Conservation (phyloP, 2,329 filamentous ascomycete genomes). For the Venturia pyrina region DNA sequence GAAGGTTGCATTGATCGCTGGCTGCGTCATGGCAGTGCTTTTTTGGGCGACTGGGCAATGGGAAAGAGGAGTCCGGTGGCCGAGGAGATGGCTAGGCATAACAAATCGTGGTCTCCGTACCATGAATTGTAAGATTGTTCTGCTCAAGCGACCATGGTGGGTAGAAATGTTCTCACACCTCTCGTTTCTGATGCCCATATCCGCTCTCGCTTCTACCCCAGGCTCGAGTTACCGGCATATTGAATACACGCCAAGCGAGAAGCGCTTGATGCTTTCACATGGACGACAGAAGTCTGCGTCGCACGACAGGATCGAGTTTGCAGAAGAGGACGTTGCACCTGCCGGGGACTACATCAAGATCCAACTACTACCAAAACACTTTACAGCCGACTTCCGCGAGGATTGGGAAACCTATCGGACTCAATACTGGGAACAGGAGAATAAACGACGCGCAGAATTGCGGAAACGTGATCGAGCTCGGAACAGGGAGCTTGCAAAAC, state of each 20-base stretch:
- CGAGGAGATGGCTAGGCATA: constrained; percentile 77
- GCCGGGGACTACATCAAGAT: constrained; percentile 90
- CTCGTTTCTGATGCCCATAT: constrained; percentile 58
- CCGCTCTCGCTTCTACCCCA: constrained; percentile 35
- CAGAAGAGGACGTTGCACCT: constrained; percentile 82
- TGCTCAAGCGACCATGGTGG: constrained; percentile 75
- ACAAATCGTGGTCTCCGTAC: constrained; percentile 81
- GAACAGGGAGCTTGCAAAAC: constrained; percentile 51
- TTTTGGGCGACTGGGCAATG: constrained; percentile 95
- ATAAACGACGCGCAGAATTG: constrained; percentile 70
- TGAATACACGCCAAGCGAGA: constrained; percentile 55
- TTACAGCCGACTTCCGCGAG: constrained; percentile 86
- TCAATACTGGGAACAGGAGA: constrained; percentile 96
- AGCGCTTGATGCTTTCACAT: constrained; percentile 25
- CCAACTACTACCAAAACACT: constrained; percentile 83
- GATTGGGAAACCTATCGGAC: constrained; percentile 93
- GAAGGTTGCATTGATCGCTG: constrained; percentile 85
- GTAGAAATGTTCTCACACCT: constrained; percentile 63
- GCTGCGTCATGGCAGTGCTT: constrained; percentile 73
- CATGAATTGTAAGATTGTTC: constrained; percentile 94
- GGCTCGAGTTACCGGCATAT: constrained; percentile 68
- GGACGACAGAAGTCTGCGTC: constrained; percentile 40
- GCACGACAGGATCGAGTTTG: constrained; percentile 44
- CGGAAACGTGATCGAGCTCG: constrained; percentile 59
- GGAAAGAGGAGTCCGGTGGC: constrained; percentile 92